phyloP scores from a whole-genome alignment of 345 rosid species.

The Arabis hirsuta region DNA sequence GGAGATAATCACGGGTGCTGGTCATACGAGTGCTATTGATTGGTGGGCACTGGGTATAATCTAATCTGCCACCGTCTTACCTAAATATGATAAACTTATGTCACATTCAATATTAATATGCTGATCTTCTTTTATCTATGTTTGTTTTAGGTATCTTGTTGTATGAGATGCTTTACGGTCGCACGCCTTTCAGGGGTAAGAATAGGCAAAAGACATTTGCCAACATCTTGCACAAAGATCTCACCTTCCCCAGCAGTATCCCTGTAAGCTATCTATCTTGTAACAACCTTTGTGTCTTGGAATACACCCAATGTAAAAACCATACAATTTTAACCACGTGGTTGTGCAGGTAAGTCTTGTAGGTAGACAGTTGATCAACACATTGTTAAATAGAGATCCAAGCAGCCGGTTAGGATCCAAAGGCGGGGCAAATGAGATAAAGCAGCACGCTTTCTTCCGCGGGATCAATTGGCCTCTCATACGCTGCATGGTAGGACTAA shows the following conservation, averaged over 20 bases:
- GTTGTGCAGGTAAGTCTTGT: slow-evolving; percentile 83
- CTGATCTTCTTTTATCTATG: slow-evolving; percentile 11
- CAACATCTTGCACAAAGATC: slow-evolving; percentile 93
- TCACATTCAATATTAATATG: not conserved
- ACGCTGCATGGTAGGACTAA: slow-evolving; percentile 74
- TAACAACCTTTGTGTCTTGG: slow-evolving; percentile 13
- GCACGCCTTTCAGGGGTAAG: slow-evolving; percentile 96
- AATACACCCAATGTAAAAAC: not conserved
- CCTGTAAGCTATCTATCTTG: slow-evolving; percentile 53
- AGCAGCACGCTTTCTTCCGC: slow-evolving; percentile 87
- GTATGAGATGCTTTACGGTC: slow-evolving; percentile 98
- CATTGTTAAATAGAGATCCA: slow-evolving; percentile 77
- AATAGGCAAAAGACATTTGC: slow-evolving; percentile 95
- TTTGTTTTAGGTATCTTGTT: slow-evolving; percentile 69
- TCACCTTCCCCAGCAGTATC: slow-evolving; percentile 94
- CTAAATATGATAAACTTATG: not conserved
- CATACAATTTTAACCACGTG: slow-evolving; percentile 16
- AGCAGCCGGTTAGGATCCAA: slow-evolving; percentile 72
- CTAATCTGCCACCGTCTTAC: slow-evolving; percentile 29
- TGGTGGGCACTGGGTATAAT: slow-evolving; percentile 98
- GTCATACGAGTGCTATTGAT: slow-evolving; percentile 91
- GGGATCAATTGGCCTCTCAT: slow-evolving; percentile 93
- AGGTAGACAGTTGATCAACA: slow-evolving; percentile 76
- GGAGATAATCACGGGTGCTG: slow-evolving; percentile 93
- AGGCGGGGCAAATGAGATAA: slow-evolving; percentile 84